A percentile compares a stretch with the other conserved stretches of the same genome.
phyloP scores from a whole-genome alignment of 2,329 filamentous ascomycete genomes.

The Aspergillus viridinutans region DNA sequence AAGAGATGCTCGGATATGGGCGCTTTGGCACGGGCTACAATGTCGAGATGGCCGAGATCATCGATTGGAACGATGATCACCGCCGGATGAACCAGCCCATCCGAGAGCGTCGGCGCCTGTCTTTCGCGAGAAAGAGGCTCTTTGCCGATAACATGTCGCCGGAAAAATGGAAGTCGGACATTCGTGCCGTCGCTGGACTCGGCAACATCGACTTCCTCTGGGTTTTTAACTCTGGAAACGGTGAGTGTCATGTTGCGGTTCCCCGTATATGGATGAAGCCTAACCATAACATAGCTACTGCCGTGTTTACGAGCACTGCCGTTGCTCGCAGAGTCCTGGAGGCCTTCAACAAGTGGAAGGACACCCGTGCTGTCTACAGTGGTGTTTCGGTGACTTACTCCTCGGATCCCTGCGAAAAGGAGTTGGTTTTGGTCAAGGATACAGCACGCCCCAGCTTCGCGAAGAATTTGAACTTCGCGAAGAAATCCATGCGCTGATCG shows the following conservation, averaged over 20 bases:
- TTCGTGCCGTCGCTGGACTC: slow-evolving; percentile 29
- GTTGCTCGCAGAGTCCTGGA: slow-evolving; percentile 33
- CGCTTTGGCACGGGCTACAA: slow-evolving; percentile 31
- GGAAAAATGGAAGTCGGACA: slow-evolving; percentile 33
- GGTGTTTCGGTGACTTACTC: slow-evolving; percentile 35
- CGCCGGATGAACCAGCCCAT: slow-evolving; percentile 32
- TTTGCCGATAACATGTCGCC: slow-evolving; percentile 32
- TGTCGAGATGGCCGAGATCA: slow-evolving; percentile 26
- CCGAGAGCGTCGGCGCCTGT: slow-evolving; percentile 39
- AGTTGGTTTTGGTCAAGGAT: slow-evolving; percentile 27
- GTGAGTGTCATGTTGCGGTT: slow-evolving; percentile 22
- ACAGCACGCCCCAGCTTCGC: slow-evolving; percentile 11
- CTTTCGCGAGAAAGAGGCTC: slow-evolving; percentile 37
- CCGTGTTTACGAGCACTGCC: slow-evolving; percentile 36
- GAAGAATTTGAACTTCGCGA: slow-evolving; percentile 15
- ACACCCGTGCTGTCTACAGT: slow-evolving; percentile 25
- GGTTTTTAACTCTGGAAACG: slow-evolving; percentile 42
- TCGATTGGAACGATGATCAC: slow-evolving; percentile 33
- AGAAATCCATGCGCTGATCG: slow-evolving; percentile 11
- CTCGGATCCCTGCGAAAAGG: slow-evolving; percentile 39
- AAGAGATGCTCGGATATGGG: slow-evolving; percentile 25
- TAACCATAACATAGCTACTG: slow-evolving; percentile 29
- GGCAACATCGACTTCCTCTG: slow-evolving; percentile 39
- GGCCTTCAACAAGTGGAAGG: slow-evolving; percentile 27
- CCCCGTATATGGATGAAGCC: not conserved